Evolutionary conservation across 2,329 filamentous ascomycete genomes (phyloP), one percentile per base, ranked within the genome.

Genomic region (Fusarium palustre): DNA sequence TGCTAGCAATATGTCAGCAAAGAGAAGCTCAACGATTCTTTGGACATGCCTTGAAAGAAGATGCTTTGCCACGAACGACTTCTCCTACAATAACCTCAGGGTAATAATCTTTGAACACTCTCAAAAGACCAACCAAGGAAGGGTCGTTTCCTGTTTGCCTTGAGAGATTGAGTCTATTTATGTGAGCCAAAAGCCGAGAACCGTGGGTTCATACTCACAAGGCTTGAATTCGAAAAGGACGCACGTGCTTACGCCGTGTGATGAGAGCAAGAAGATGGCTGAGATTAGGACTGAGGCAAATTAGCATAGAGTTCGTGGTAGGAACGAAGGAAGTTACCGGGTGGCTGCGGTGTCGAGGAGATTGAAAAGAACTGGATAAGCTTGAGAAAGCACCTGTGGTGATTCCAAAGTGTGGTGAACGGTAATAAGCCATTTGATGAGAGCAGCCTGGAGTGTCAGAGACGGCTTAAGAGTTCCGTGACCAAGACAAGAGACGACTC

Each of bases 61-160:
- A 86, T 1, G 88, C 88, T 62, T 86, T 85, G 38, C 88, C 88
- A 55, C 84, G 83, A 31, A 88, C 86, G 6, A 87, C 83, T 68
- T 91, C 90, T 24, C 91, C 92, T 16, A 95, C 86, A 62, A 97
- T 92, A 56, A 97, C 92, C 76, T 97, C 93, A 0, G 93, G 93
- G 74, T 95, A 97, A 78, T 95, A 97, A 76, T 95, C 93, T 76
- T 96, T 96, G 81, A 91, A 97, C n/a, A 95, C 88, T 57, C 91
- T 87, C 50, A 97, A 82, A 20, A 97, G 83, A 5, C 92, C 92
- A 38, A 91, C 85, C 36, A 97, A 81, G 53, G 89, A 86, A 49
- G 90, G 91, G 58, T 97, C 93, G 74, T 92, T 91, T 20, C 90
- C 90, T 7, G 84, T 86, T 73, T 88, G 86, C 43, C 88, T 80